Evolutionary conservation across 1,139 yeast species (phyloP).

Genomic region (Pichia sp.): DNA sequence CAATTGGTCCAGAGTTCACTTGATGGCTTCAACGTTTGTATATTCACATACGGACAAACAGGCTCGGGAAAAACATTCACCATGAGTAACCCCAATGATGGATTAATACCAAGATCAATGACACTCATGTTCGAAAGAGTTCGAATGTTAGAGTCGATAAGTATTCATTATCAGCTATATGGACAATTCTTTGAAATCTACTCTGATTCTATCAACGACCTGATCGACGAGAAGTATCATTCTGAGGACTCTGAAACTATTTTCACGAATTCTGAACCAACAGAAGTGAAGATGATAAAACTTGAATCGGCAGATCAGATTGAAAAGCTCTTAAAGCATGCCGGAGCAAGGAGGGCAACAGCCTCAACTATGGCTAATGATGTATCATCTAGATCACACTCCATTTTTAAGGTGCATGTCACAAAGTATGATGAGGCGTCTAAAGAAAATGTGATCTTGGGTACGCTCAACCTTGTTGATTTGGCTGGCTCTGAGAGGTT

Average conservation of each 20-base stretch:
- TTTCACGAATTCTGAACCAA: conserved; percentile 30
- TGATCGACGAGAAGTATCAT: conserved; percentile 31
- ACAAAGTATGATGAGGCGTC: conserved; percentile 2
- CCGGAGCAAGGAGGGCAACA: conserved; percentile 60
- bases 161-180: conserved; percentile 58
- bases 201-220: conserved; percentile 72
- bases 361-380: conserved; percentile 82
- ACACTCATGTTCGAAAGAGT: conserved; percentile 63
- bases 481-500: conserved; percentile 89
- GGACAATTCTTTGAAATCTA: conserved; percentile 90
- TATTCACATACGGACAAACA: conserved; percentile 96
- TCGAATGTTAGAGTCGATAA: conserved; percentile 39
- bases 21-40: conserved; percentile 89
- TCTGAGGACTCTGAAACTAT: conserved; percentile 18
- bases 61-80: conserved; percentile 96
- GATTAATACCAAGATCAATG: conserved; percentile 79
- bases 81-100: conserved; percentile 68
- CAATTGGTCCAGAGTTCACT: conserved; percentile 84
- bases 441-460: conserved; percentile 27
- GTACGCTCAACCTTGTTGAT: conserved; percentile 76
- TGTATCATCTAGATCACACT: conserved; percentile 63
- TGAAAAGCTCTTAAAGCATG: conserved; percentile 41
- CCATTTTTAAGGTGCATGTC: conserved; percentile 64
- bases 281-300: conserved; percentile 48
- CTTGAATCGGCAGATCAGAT: conserved; percentile 45